Percentiles rank a stretch among this genome's conserved stretches.
These are phyloP conservation scores for Crithidia mellificae DNA, from an alignment of 208 protist genomes.

Conservation along the genomic window DNA sequence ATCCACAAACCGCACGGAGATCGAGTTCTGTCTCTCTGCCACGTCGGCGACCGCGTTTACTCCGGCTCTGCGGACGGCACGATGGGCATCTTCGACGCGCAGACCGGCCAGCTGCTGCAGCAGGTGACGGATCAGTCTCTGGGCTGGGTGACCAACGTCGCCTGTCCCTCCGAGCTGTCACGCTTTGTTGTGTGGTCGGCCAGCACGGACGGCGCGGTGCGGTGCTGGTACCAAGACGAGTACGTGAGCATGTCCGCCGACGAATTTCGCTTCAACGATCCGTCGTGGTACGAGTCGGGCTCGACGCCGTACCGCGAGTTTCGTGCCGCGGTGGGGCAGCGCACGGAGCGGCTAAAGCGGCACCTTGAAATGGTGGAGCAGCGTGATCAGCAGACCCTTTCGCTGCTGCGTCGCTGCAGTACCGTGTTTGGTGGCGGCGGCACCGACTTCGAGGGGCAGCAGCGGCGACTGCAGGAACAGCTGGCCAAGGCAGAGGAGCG, in stretches of 20 bases:
- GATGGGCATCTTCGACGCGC: conserved; percentile 64
- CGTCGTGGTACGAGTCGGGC: conserved; percentile 69
- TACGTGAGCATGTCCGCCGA: conserved; percentile 60
- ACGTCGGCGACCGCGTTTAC: conserved; percentile 74
- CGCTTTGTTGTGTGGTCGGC: conserved; percentile 87
- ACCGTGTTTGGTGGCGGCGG: conserved; percentile 41
- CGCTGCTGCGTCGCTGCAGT: conserved; percentile 50
- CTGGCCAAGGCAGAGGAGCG: conserved; percentile 43
- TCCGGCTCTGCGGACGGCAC: conserved; percentile 69
- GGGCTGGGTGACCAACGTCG: conserved; percentile 53
- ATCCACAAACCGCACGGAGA: conserved; percentile 50
- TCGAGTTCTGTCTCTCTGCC: conserved; percentile 53
- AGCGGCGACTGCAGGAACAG: conserved; percentile 47
- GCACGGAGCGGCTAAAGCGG: conserved; percentile 55
- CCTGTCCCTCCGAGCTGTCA: conserved; percentile 58
- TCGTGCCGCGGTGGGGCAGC: conserved; percentile 42
- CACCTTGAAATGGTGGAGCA: conserved; percentile 37
- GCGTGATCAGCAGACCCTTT: conserved; percentile 43
- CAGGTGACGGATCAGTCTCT: conserved; percentile 55
- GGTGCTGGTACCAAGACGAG: conserved; percentile 90
- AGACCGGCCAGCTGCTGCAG: conserved; percentile 51
- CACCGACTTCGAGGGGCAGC: conserved; percentile 38
- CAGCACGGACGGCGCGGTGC: conserved; percentile 58
- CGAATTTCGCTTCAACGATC: conserved; percentile 63
- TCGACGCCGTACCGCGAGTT: conserved; percentile 86